A percentile compares a stretch with the other conserved stretches of the same genome.
phyloP scores from a whole-genome alignment of 2,329 filamentous ascomycete genomes.

The Fusarium sp. region DNA sequence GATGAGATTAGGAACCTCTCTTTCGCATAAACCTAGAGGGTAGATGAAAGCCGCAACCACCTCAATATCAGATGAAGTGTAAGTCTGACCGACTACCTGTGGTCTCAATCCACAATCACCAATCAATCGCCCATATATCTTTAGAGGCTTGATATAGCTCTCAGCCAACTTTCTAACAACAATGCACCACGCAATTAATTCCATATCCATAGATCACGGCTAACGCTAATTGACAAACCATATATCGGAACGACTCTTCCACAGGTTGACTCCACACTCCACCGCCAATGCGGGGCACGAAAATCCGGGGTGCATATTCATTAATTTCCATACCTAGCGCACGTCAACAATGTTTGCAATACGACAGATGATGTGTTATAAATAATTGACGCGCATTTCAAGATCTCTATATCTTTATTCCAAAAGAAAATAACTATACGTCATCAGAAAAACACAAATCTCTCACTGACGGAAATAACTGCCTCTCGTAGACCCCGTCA shows the following conservation, averaged over 20 bases:
- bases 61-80: not conserved
- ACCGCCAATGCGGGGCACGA: conserved; percentile 39
- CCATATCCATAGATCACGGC: not conserved
- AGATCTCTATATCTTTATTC: not conserved
- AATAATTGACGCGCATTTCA: not conserved
- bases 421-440: not conserved
- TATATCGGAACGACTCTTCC: not conserved
- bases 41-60: not conserved
- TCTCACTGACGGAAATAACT: not conserved
- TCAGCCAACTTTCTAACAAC: not conserved
- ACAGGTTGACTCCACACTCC: conserved; percentile 31
- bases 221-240: not conserved
- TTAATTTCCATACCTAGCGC: not conserved
- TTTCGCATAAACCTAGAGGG: not conserved
- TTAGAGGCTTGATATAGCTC: not conserved
- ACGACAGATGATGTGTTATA: conserved; percentile 12
- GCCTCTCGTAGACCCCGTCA: not conserved
- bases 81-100: not conserved
- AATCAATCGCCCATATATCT: not conserved
- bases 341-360: not conserved
- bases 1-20: not conserved
- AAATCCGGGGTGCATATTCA: conserved; percentile 45
- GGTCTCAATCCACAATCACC: not conserved
- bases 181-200: not conserved
- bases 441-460: not conserved